Evolutionary conservation across 495 filamentous ascomycete genomes (phyloP).

Genomic region (Bathelium albidoporum): DNA sequence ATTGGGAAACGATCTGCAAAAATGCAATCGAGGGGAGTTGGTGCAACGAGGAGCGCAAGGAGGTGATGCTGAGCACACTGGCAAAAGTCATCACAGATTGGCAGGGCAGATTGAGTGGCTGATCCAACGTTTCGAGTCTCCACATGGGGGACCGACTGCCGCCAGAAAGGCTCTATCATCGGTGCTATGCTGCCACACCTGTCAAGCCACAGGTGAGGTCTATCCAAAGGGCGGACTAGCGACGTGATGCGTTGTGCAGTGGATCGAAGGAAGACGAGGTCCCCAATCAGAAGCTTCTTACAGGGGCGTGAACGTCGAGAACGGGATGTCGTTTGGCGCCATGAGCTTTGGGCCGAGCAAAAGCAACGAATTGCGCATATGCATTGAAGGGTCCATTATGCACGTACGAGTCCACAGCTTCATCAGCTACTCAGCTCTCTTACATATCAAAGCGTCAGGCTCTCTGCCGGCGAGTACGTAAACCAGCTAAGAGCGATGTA

Average conservation of each 20-base stretch:
- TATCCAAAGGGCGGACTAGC: not conserved
- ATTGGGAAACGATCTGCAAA: constrained; percentile 56
- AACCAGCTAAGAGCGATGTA: not conserved
- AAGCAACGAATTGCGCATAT: not conserved
- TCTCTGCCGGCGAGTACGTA: not conserved
- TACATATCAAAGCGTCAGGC: not conserved
- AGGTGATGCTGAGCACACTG: constrained; percentile 26
- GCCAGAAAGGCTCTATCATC: too few species aligned
- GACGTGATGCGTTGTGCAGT: not conserved
- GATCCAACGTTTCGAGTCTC: not conserved
- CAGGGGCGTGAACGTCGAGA: not conserved
- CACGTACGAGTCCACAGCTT: too few species aligned
- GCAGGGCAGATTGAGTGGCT: not conserved
- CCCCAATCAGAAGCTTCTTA: not conserved
- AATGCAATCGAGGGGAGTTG: constrained; percentile 54
- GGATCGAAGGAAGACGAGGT: not conserved
- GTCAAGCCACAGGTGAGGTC: too few species aligned
- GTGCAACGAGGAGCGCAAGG: constrained; percentile 40
- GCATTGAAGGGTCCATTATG: too few species aligned
- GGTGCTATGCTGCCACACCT: too few species aligned
- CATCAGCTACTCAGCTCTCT: too few species aligned
- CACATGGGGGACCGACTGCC: not conserved
- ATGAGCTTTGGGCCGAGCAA: not conserved
- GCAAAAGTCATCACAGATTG: not conserved
- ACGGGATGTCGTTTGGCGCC: not conserved